phyloP scores from a whole-genome alignment of 371 early-diverging fungal genomes.

The Actinomucor elegans region DNA sequence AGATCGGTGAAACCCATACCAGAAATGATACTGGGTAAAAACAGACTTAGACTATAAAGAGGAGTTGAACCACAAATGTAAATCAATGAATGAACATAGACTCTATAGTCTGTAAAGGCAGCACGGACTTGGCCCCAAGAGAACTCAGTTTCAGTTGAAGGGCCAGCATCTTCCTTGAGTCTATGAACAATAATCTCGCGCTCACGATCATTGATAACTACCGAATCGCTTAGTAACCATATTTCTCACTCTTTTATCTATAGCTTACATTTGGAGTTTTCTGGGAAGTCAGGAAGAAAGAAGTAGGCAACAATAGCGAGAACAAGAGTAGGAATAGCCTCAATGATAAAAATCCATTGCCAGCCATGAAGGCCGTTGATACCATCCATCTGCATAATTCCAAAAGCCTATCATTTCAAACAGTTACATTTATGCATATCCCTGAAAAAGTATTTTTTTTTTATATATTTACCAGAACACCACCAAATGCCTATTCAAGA shows the following conservation, averaged over 20 bases:
- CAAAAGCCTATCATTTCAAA: conserved; percentile 52
- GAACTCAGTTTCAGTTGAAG: conserved; percentile 57
- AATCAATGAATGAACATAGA: conserved; percentile 54
- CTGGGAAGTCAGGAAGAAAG: conserved; percentile 73
- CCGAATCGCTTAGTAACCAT: neutral
- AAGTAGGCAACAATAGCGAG: conserved; percentile 60
- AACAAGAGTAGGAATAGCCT: conserved; percentile 68
- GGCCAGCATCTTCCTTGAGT: conserved; percentile 60
- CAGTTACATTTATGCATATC: too few species aligned
- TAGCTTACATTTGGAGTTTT: conserved; percentile 54
- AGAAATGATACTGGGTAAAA: conserved; percentile 72
- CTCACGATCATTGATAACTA: conserved; percentile 57
- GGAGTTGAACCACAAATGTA: conserved; percentile 68
- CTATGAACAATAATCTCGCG: conserved; percentile 56
- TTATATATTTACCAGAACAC: conserved; percentile 39
- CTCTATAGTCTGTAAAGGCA: conserved; percentile 58
- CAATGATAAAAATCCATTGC: conserved; percentile 78
- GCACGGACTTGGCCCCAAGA: conserved; percentile 57
- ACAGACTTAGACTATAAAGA: conserved; percentile 64
- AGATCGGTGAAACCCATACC: conserved; percentile 60
- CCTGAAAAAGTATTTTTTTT: too few species aligned
- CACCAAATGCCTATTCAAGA: conserved; percentile 47
- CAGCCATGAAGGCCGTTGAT: conserved; percentile 47
- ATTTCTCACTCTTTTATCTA: too few species aligned
- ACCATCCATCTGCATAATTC: conserved; percentile 61